Percentiles rank a stretch among this genome's conserved stretches.
These are phyloP conservation scores for Termitomyces sp. DNA, from an alignment of 1,284 basidiomycete species.

Conservation along the genomic window DNA sequence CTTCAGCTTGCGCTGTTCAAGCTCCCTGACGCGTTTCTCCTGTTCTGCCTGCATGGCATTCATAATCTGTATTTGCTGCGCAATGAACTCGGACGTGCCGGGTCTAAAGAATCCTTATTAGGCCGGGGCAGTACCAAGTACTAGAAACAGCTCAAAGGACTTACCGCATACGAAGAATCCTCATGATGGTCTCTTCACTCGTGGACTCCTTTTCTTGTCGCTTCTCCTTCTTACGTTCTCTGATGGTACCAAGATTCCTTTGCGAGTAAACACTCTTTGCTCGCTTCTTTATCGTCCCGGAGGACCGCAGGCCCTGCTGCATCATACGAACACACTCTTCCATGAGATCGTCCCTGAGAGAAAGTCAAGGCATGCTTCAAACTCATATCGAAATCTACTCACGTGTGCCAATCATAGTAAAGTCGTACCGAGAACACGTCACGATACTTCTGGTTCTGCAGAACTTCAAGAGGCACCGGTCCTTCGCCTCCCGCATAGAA, in stretches of 20 bases:
- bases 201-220: conserved; percentile 67
- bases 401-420: conserved; percentile 94
- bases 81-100: conserved; percentile 83
- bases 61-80: conserved; percentile 81
- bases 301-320: conserved; percentile 73
- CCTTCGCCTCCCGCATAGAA: conserved; percentile 94
- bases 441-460: conserved; percentile 97
- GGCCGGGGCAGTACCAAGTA: not conserved
- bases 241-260: conserved; percentile 94
- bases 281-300: conserved; percentile 78
- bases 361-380: conserved; percentile 4
- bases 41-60: conserved; percentile 71
- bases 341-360: conserved; percentile 78
- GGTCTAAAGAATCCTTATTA: conserved; percentile 41
- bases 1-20: conserved; percentile 48
- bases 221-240: conserved; percentile 92
- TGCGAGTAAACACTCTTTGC: conserved; percentile 89
- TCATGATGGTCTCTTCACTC: conserved; percentile 86
- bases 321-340: conserved; percentile 94
- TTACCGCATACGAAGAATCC: conserved; percentile 90
- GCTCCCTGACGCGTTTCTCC: conserved; percentile 56
- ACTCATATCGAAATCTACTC: conserved; percentile 24
- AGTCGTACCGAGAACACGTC: conserved; percentile 86
- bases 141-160: conserved; percentile 21
- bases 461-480: conserved; percentile 76